phyloP scores from a whole-genome alignment of 176 grass and related monocot species.

The Oryza longistaminata region DNA sequence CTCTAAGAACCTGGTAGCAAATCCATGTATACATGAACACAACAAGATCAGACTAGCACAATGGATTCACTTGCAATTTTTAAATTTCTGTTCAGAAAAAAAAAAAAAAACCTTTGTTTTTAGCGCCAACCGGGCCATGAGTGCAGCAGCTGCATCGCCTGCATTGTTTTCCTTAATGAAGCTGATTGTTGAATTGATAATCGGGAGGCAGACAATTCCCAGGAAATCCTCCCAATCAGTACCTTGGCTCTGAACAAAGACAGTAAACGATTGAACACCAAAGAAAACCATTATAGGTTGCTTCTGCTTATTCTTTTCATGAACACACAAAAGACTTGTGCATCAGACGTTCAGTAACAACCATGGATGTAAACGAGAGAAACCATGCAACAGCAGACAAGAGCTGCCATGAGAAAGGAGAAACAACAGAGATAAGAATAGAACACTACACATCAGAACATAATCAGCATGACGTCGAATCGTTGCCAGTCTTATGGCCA shows the following conservation, averaged over 20 bases:
- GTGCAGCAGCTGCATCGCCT: constrained; percentile 60
- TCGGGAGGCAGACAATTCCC: constrained; percentile 57
- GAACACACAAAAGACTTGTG: too few relatives aligned
- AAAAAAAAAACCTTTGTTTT: constrained; percentile 51
- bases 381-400: background rate
- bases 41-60: background rate
- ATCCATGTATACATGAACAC: background rate
- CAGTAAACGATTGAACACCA: too few relatives aligned
- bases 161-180: constrained; percentile 90
- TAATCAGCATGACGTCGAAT: background rate
- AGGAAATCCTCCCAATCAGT: too few relatives aligned
- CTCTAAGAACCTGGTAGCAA: constrained; percentile 54
- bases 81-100: background rate
- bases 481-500: background rate
- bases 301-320: too few relatives aligned
- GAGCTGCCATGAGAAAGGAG: background rate
- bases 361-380: too few relatives aligned
- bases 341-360: too few relatives aligned
- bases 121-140: constrained; percentile 67
- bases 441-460: background rate
- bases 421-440: background rate
- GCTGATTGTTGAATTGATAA: constrained; percentile 85
- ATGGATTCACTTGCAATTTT: background rate
- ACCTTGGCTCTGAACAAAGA: too few relatives aligned
- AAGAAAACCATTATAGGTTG: too few relatives aligned